Base-by-base conservation (phyloP, 2,329 filamentous ascomycete species). In the Dryadomyces quercivorus region DNA sequence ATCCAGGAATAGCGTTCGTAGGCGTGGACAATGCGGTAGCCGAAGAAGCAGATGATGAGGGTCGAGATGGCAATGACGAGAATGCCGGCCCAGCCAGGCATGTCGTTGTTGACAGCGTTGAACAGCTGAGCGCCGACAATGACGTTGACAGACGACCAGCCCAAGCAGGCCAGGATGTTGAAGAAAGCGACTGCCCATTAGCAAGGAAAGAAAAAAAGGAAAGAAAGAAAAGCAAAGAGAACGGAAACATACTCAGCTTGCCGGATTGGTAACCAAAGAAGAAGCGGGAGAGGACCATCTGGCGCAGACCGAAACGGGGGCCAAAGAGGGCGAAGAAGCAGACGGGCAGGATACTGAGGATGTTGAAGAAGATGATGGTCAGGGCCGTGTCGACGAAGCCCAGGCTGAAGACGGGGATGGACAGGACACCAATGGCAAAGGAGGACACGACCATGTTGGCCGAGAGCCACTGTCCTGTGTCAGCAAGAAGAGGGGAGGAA, bases 111-210 rank as follows among this genome's bases (percentile, higher is more conserved):
- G 48, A 92, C 82, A 0, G 87, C 84, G 55, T 88, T 76, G 61
- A 93, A 75, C 7, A 92, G 76, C 65, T 92, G 84, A 0, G 86
- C 85, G 18, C 86, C 88, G 16, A 92, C 86, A 58, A 93, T 90
- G 54, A 81, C 78, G 63, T 93, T 92, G 60, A 90, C 82, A 0
- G 83, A 76, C 5, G 83, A 84, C 82, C 88, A 92, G 51, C 87
- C 87, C 5, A 89, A 66, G 63, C 82, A 88, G 34, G 84, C 81
- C 16, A 88, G 69, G 43, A 85, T 70, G 67, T 88, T 87, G 65
- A 90, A 82, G 61, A 84, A 68, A 52, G 85, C 85, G 63, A 88
- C 79, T 76, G 66, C 58, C 21, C 49, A 64, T 18, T 65, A 62
- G 47, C 8, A 46, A 44, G 49, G 36, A 10, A 34, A 8, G 9